Conservation (phyloP, 2,329 filamentous ascomycete genomes). For the Sporothrix dimorphospora region DNA sequence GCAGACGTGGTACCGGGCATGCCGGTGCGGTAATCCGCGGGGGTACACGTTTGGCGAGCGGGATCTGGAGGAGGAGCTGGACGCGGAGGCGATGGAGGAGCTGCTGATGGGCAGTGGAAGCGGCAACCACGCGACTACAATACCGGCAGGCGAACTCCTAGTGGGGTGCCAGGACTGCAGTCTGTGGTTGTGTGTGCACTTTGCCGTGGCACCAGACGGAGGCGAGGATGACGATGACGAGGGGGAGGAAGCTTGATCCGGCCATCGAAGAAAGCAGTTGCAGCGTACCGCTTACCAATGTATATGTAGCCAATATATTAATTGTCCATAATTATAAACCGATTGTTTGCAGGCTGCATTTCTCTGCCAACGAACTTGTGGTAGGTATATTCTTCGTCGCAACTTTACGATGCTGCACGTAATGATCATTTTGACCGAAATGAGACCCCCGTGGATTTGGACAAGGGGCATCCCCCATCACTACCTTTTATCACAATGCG, state of each 20-base stretch:
- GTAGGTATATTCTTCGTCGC: background rate
- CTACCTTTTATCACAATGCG: too few relatives aligned
- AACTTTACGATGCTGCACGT: too few relatives aligned
- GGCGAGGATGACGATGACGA: slow-evolving; percentile 30
- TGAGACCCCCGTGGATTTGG: too few relatives aligned
- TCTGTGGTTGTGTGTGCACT: slow-evolving; percentile 67
- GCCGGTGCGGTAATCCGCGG: slow-evolving; percentile 65
- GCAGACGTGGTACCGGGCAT: slow-evolving; percentile 58
- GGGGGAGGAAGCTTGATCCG: background rate
- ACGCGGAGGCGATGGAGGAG: slow-evolving; percentile 43
- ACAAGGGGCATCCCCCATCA: too few relatives aligned
- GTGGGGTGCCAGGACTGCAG: slow-evolving; percentile 70
- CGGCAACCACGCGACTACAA: slow-evolving; percentile 38
- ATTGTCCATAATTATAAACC: background rate
- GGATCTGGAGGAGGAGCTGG: slow-evolving; percentile 58
- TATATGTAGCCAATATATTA: background rate
- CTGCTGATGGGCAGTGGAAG: slow-evolving; percentile 8
- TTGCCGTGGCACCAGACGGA: slow-evolving; percentile 56
- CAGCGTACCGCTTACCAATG: background rate
- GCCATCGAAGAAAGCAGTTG: too few relatives aligned
- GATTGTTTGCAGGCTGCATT: background rate
- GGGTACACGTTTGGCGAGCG: slow-evolving; percentile 63
- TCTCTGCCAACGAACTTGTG: background rate
- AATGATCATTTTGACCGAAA: too few relatives aligned
- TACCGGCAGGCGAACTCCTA: slow-evolving; percentile 61